Conservation (phyloP, 306 rosid species). For the Vigna unguiculata region DNA sequence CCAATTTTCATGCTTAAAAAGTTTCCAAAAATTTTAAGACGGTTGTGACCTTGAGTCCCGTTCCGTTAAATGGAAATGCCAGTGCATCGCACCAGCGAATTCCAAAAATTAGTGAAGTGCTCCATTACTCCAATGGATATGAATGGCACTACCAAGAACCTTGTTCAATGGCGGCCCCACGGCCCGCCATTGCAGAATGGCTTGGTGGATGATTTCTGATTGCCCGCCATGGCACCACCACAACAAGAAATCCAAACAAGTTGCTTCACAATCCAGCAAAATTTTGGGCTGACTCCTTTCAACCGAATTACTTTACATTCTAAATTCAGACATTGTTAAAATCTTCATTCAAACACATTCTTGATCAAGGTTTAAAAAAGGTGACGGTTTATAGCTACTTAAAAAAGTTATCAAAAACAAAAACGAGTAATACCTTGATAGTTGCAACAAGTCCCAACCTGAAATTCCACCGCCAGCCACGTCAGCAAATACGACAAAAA, state of each 20-base stretch:
- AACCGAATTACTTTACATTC: background rate
- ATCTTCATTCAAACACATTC: background rate
- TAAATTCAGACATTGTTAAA: background rate
- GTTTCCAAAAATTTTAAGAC: too few species aligned
- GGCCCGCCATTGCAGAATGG: too few species aligned
- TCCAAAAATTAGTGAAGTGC: background rate
- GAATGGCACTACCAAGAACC: too few species aligned
- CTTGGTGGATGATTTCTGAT: too few species aligned
- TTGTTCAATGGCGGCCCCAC: too few species aligned
- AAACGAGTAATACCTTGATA: constrained; percentile 70
- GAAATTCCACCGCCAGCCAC: constrained; percentile 52
- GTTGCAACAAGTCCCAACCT: constrained; percentile 99
- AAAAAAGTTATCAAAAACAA: too few species aligned
- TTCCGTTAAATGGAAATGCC: background rate
- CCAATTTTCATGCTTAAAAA: too few species aligned
- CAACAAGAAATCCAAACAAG: background rate
- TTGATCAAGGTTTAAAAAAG: background rate
- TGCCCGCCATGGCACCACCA: too few species aligned
- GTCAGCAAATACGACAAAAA: constrained; percentile 41
- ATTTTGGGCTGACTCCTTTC: background rate
- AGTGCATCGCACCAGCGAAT: background rate
- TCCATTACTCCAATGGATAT: background rate
- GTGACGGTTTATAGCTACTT: background rate
- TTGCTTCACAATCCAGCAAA: background rate
- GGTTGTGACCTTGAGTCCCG: background rate